A percentile compares a stretch with the other conserved stretches of the same genome.
Evolutionary conservation across 202 grass and related monocot species (phyloP).

Genomic region (Bolboschoenoplectus hybrid): DNA sequence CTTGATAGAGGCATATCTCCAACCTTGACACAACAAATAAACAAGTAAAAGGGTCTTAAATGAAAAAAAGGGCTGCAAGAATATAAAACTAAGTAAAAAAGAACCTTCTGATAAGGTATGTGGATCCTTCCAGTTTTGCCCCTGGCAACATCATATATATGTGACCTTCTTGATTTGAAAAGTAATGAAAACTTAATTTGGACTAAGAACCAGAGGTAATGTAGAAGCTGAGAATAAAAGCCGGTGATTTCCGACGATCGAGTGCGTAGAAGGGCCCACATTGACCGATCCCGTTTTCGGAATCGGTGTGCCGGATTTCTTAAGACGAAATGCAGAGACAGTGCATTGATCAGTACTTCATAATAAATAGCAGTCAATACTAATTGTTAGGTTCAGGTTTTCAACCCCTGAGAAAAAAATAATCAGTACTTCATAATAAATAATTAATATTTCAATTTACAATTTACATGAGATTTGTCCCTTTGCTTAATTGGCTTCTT

Average conservation of each 20-base stretch:
- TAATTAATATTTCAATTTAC: too few species aligned
- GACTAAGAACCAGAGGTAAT: too few species aligned
- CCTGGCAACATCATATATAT: conserved; percentile 49
- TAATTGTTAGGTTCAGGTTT: too few species aligned
- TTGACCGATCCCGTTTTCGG: neutral
- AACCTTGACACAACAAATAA: neutral
- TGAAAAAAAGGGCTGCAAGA: too few species aligned
- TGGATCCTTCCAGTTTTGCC: conserved; percentile 71
- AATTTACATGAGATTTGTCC: neutral
- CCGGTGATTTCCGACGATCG: too few species aligned
- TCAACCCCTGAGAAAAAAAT: neutral
- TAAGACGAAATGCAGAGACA: neutral
- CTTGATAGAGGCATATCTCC: neutral
- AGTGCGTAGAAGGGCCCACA: too few species aligned
- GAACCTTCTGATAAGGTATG: conserved; percentile 69
- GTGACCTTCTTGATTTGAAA: conserved; percentile 82
- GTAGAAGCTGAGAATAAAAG: too few species aligned
- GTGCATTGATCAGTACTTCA: neutral
- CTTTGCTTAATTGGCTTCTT: conserved; percentile 6
- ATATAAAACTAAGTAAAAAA: neutral
- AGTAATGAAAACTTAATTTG: neutral
- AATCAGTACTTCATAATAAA: neutral
- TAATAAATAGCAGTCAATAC: neutral
- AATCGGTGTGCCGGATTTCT: neutral
- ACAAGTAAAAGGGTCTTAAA: neutral